Base-by-base conservation (phyloP, 805 yeast genomes). In the Wickerhamiella azyma region DNA sequence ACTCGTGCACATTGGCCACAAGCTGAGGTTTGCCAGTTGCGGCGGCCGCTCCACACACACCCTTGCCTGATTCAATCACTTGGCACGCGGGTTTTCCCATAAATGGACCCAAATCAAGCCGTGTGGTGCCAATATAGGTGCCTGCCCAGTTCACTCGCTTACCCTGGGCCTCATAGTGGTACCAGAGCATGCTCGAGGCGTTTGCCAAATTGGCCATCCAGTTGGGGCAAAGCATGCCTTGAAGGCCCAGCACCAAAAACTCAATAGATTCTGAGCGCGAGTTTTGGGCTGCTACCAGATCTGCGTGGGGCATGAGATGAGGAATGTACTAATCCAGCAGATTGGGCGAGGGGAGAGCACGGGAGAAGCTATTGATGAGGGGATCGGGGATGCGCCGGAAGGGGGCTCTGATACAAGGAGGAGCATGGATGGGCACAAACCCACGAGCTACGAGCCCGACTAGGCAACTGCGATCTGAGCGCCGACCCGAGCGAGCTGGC, bases 11-110 rank as follows among this genome's bases (percentile, higher is more conserved):
- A 59, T 89, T 75, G 1, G 71, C 68, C 9, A 89, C 96, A 6
- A 86, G 57, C 58, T 85, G 94, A 1, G 94, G 81, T 38, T 60
- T 45, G 46, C 63, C 62, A 0, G 66, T 52, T 0, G 58, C 50
- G 0, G 94, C 95, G 1, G 95, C 94, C 1, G 75, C 66, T 5
- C 98, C 97, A 65, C 97, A 92, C 0, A 89, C 97, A 11, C 98
- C 98, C 48, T 66, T 70, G 4, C 95, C 96, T 43, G 81, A 66
- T 47, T 66, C 58, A 48, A 89, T 92, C 24, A 66, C 65, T 62
- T 92, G 97, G 57, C 98, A 89, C 0, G 97, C 97, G 2, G 89
- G 96, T 61, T 85, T 85, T 4, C 98, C 98, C 62, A 85, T 94
- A 62, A 89, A 89, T 11, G 98, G 98, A 0, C 94, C 98, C 33